A percentile compares a stretch with the other conserved stretches of the same genome.
phyloP scores from a whole-genome alignment of 176 grass and related monocot species.

The Oryza glaberrima region DNA sequence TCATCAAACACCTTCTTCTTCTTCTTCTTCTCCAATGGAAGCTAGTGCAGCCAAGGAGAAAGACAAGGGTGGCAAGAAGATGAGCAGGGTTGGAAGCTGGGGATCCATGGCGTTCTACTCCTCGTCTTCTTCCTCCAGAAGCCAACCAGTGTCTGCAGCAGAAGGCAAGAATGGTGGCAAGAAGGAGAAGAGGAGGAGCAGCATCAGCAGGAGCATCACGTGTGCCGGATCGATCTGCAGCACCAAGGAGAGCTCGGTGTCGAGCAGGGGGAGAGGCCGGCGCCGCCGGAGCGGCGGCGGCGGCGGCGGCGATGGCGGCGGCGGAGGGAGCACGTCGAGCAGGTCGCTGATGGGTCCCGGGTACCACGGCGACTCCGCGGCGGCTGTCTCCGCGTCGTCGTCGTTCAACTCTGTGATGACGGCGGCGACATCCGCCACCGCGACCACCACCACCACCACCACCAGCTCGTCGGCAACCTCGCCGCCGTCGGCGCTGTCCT shows the following conservation, averaged over 20 bases:
- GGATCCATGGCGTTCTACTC: constrained; percentile 15
- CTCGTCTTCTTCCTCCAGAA: constrained; percentile 22
- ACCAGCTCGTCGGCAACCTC: constrained; percentile 50
- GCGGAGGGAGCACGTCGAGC: constrained; percentile 4
- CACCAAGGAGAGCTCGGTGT: constrained; percentile 59
- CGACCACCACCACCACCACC: not conserved
- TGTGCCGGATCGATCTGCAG: constrained; percentile 57
- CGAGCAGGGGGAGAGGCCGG: constrained; percentile 16
- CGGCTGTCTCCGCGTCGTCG: constrained; percentile 62
- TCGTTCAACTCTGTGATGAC: constrained; percentile 80
- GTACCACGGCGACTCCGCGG: constrained; percentile 19
- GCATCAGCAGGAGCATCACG: constrained; percentile 44
- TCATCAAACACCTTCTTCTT: constrained; percentile 14
- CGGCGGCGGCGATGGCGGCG: not conserved
- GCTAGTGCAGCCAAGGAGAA: constrained; percentile 33
- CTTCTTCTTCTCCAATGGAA: constrained; percentile 50
- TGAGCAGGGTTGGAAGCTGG: constrained; percentile 29
- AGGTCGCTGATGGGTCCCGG: constrained; percentile 45
- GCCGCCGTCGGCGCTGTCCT: constrained; percentile 46
- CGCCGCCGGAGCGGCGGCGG: not conserved
- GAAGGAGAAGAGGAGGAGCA: constrained; percentile 34
- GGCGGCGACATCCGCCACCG: not conserved
- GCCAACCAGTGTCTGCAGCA: not conserved
- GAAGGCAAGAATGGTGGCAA: constrained; percentile 26
- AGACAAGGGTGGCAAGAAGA: constrained; percentile 35